These are phyloP conservation scores for Zygosaccharomyces siamensis DNA, from an alignment of 805 yeast species.

Conservation along the genomic window DNA sequence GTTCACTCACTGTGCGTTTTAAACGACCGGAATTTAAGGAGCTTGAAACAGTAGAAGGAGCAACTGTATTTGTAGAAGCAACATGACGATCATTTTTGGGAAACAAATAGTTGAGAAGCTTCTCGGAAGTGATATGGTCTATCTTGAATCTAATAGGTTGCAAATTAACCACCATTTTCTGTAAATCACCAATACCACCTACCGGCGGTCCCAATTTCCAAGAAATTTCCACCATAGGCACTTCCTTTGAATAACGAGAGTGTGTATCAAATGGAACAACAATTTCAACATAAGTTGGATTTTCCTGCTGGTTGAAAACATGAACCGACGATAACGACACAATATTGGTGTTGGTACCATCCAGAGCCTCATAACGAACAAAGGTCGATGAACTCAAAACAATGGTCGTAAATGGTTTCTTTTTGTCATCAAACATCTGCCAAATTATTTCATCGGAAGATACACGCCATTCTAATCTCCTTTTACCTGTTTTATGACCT, in stretches of 20 bases:
- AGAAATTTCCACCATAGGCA: slow-evolving; percentile 38
- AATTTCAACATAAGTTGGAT: slow-evolving; percentile 49
- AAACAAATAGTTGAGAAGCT: slow-evolving; percentile 44
- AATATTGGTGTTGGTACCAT: slow-evolving; percentile 50
- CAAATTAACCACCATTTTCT: slow-evolving; percentile 43
- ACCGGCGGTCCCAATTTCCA: slow-evolving; percentile 59
- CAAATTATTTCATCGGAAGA: slow-evolving; percentile 54
- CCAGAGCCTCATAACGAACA: slow-evolving; percentile 44
- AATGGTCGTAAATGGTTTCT: slow-evolving; percentile 49
- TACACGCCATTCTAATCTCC: slow-evolving; percentile 43
- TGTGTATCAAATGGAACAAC: slow-evolving; percentile 39
- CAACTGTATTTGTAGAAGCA: neutral
- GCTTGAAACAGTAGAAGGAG: neutral
- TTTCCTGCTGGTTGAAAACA: slow-evolving; percentile 48
- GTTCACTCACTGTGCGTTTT: neutral
- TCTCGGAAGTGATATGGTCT: slow-evolving; percentile 51
- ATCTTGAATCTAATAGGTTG: slow-evolving; percentile 55
- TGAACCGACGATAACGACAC: slow-evolving; percentile 44
- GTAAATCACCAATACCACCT: slow-evolving; percentile 59
- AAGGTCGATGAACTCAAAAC: slow-evolving; percentile 47
- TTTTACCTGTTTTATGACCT: slow-evolving; percentile 17
- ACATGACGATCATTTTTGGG: slow-evolving; percentile 32
- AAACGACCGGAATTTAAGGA: neutral
- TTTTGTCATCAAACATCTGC: slow-evolving; percentile 47
- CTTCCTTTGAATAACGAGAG: slow-evolving; percentile 21